Conservation (phyloP, 805 yeast species). For the Nakazawaea molendinolei region DNA sequence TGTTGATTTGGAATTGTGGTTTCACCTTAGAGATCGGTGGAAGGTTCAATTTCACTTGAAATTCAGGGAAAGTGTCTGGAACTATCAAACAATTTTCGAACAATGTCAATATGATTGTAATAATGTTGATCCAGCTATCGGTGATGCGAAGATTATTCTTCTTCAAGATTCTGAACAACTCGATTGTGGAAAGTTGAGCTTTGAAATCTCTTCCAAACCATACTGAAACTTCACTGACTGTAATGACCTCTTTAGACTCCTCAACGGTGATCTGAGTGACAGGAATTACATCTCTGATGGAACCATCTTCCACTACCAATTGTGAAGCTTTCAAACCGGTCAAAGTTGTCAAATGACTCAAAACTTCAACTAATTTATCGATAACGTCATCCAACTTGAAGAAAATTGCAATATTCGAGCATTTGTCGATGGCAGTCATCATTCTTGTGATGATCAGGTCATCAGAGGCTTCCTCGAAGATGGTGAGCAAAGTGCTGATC, state of each 20-base stretch:
- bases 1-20: constrained; percentile 60
- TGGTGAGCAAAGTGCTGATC: constrained; percentile 65
- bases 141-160: constrained; percentile 47
- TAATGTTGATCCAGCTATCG: constrained; percentile 49
- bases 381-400: constrained; percentile 51
- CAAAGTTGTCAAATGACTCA: constrained; percentile 66
- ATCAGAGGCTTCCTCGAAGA: constrained; percentile 84
- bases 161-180: constrained; percentile 70
- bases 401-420: constrained; percentile 67
- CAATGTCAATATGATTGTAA: constrained; percentile 54
- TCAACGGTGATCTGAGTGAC: constrained; percentile 42
- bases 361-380: constrained; percentile 58
- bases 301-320: constrained; percentile 20
- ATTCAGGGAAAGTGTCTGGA: constrained; percentile 58
- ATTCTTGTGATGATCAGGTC: constrained; percentile 84
- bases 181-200: constrained; percentile 85
- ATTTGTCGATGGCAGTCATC: constrained; percentile 81
- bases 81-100: constrained; percentile 67
- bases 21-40: constrained; percentile 51
- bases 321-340: constrained; percentile 33
- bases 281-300: constrained; percentile 33
- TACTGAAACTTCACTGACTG: constrained; percentile 76
- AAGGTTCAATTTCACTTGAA: constrained; percentile 52
- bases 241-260: constrained; percentile 49
- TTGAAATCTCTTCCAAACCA: constrained; percentile 86